Percentiles rank a stretch among this genome's conserved stretches.
These are phyloP conservation scores for Hydnomerulius pinastri DNA, from an alignment of 768 basidiomycete genomes.

Conservation along the genomic window DNA sequence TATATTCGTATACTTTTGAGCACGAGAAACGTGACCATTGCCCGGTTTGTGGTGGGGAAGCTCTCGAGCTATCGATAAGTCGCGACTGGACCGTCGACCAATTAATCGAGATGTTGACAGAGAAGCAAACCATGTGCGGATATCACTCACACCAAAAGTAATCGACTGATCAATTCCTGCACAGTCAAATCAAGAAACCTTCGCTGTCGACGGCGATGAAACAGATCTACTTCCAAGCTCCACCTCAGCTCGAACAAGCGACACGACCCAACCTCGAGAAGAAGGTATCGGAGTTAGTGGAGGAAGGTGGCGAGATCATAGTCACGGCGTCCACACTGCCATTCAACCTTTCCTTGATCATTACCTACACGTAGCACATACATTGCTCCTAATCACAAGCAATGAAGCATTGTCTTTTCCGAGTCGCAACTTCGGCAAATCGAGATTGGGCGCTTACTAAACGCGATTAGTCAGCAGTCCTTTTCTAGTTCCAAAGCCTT, in stretches of 20 bases:
- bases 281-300: slow-evolving; percentile 79
- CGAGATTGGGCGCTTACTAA: not conserved
- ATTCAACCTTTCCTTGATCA: slow-evolving; percentile 74
- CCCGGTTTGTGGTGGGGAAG: slow-evolving; percentile 95
- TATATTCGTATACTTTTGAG: slow-evolving; percentile 97
- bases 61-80: slow-evolving; percentile 70
- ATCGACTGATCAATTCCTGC: not conserved
- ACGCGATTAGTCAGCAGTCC: slow-evolving; percentile 30
- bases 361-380: slow-evolving; percentile 49
- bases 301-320: slow-evolving; percentile 73
- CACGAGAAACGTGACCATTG: slow-evolving; percentile 92
- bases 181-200: slow-evolving; percentile 95
- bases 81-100: slow-evolving; percentile 79
- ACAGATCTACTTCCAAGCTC: slow-evolving; percentile 91
- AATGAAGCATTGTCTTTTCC: not conserved
- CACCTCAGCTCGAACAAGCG: slow-evolving; percentile 84
- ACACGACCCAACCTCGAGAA: slow-evolving; percentile 92
- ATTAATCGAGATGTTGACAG: slow-evolving; percentile 84
- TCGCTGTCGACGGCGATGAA: slow-evolving; percentile 77
- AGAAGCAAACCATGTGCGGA: slow-evolving; percentile 87
- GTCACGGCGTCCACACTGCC: slow-evolving; percentile 91
- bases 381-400: slow-evolving; percentile 1
- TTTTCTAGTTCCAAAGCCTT: not conserved
- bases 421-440: not conserved
- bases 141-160: slow-evolving; percentile 10